Conservation (phyloP, 2,329 filamentous ascomycete genomes). For the Penicillium rolfsii region DNA sequence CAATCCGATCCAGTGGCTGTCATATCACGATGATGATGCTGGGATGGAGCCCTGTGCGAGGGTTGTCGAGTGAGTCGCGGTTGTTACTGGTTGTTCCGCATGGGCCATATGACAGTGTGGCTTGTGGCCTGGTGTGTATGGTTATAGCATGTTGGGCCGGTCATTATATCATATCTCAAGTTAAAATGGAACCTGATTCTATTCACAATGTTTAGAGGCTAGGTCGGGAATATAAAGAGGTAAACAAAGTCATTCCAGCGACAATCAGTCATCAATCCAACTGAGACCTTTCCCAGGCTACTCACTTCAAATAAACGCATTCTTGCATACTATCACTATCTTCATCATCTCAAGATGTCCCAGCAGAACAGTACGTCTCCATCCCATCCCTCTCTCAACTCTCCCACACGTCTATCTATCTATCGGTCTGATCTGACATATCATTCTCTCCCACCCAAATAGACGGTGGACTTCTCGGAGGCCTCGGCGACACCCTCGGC, state of each 20-base stretch:
- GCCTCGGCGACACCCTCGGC: constrained; percentile 33
- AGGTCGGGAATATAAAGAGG: neutral
- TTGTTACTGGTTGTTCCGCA: neutral
- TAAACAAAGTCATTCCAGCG: too few relatives aligned
- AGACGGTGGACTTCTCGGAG: constrained; percentile 32
- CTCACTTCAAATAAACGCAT: neutral
- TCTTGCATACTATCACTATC: neutral
- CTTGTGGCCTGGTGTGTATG: constrained; percentile 3
- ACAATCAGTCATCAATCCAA: neutral
- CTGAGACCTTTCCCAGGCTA: too few relatives aligned
- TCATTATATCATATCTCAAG: constrained; percentile 29
- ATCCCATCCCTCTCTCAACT: neutral
- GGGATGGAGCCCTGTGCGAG: neutral
- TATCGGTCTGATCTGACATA: neutral
- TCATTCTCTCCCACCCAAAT: too few relatives aligned
- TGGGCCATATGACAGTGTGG: constrained; percentile 20
- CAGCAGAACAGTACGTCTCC: constrained; percentile 4
- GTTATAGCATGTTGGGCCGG: constrained; percentile 7
- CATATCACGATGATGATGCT: neutral
- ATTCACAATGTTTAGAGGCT: neutral
- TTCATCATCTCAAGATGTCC: neutral
- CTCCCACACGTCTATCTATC: neutral
- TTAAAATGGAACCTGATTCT: constrained; percentile 17
- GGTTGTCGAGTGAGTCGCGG: constrained; percentile 1
- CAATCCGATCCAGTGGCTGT: constrained; percentile 5